Base-by-base conservation (phyloP, 371 early-diverging fungal genomes). In the Actinomucor elegans region DNA sequence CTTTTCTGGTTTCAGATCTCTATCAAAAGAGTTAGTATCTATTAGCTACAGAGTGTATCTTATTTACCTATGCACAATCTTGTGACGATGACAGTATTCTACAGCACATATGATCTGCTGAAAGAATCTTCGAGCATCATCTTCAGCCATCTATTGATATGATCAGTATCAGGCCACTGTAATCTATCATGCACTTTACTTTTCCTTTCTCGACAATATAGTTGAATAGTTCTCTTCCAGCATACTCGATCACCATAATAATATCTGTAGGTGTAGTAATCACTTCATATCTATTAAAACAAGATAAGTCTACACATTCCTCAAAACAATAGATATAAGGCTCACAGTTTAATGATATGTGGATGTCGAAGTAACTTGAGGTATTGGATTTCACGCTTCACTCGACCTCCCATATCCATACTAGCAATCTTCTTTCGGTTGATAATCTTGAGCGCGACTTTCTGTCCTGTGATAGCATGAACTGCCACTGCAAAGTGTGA, bases 81-180 rank as follows among this genome's bases (percentile, higher is more conserved):
- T 94, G 63, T 94, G 92, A 41, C 94, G 81, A 74, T 99, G 99
- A 71, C 99, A 99, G 72, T 96, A 99, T 64, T 96, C 96, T 11
- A 99, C 91, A 1, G 99, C 99, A 63, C 93, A 93, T 23, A 99
- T 89, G 28, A 99, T 91, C 74, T 99, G 99, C 71, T 96, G 95
- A 67, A 98, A 97, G 69, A 96, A 94, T 26, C 91, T 70, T 32
- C 96, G 79, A 0, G 92, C 94, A 55, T 95, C 95, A 64, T 85
- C 86, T 70, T 97, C 97, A 29, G 84, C 71, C 88, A 97, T 87
- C 87, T 92, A 63, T 10, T 4, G 34, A 11, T 1, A 38, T 11
- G n/a, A 41, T 41, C 14, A 33, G 33, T 33, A 12, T 40, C 11
- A 20, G n/a, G 11, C 11, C 1, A 15, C 14, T 15, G 28, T 15